Conservation (phyloP, 1,284 basidiomycete species). For the Stygiomarasmius scandens region DNA sequence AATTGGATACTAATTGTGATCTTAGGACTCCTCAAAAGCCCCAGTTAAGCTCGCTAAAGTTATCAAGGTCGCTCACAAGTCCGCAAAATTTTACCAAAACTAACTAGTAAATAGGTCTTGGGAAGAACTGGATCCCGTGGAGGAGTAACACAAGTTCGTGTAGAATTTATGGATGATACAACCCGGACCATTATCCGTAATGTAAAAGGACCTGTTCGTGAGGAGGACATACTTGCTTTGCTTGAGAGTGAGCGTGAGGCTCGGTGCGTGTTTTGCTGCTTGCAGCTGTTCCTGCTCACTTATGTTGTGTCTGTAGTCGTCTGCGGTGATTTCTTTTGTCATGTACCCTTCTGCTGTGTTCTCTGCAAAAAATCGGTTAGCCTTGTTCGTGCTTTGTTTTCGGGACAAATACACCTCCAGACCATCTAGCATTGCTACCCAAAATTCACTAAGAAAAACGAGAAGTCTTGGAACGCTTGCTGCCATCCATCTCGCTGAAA, state of each 20-base stretch:
- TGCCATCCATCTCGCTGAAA: too few relatives aligned
- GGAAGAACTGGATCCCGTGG: constrained; percentile 99
- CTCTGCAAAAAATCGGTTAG: too few relatives aligned
- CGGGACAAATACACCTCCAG: too few relatives aligned
- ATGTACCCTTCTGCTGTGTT: constrained; percentile 29
- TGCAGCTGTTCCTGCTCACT: neutral
- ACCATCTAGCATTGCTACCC: too few relatives aligned
- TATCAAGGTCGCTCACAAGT: constrained; percentile 70
- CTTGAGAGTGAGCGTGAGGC: constrained; percentile 99
- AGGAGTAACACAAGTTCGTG: constrained; percentile 99
- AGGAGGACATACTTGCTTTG: constrained; percentile 96
- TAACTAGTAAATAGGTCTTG: constrained; percentile 69
- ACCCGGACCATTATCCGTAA: constrained; percentile 97
- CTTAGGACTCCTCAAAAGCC: constrained; percentile 61
- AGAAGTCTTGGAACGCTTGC: too few relatives aligned
- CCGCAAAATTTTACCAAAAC: neutral
- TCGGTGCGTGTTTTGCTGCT: constrained; percentile 69
- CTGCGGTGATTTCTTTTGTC: constrained; percentile 35
- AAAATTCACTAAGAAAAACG: too few relatives aligned
- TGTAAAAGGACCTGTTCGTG: constrained; percentile 97
- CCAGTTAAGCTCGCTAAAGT: constrained; percentile 96
- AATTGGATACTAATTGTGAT: neutral
- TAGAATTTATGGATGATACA: constrained; percentile 99
- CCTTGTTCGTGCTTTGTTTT: too few relatives aligned
- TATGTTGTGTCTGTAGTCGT: constrained; percentile 33